Evolutionary conservation across 805 yeast genomes (phyloP).

Genomic region (Metschnikowia baotianmanensis): DNA sequence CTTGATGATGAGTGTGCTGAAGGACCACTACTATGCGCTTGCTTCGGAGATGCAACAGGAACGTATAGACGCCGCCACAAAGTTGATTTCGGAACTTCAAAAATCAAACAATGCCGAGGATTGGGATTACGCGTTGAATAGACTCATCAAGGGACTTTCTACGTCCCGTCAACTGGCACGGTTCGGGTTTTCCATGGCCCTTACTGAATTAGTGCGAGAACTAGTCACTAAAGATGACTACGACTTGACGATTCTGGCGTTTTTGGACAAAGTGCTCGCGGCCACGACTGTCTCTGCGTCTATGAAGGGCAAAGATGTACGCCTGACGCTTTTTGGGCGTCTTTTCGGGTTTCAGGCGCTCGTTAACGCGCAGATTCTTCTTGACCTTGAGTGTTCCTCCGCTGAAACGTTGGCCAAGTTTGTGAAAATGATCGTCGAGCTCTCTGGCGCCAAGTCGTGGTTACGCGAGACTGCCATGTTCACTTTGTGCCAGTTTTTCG

Average conservation of each 20-base stretch:
- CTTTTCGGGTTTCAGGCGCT: constrained; percentile 81
- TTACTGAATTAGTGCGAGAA: constrained; percentile 60
- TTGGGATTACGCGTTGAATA: constrained; percentile 77
- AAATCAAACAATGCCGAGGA: constrained; percentile 47
- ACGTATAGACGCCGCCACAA: constrained; percentile 68
- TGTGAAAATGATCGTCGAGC: constrained; percentile 47
- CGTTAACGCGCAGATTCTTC: constrained; percentile 43
- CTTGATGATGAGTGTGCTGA: constrained; percentile 50
- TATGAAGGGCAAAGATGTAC: constrained; percentile 77
- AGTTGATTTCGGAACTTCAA: constrained; percentile 58
- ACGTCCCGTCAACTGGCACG: constrained; percentile 83
- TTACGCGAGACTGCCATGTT: constrained; percentile 76
- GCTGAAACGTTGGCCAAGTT: constrained; percentile 38
- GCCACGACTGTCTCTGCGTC: constrained; percentile 32
- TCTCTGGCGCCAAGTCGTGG: constrained; percentile 75
- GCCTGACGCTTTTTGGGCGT: constrained; percentile 77
- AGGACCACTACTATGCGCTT: constrained; percentile 72
- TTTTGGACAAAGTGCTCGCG: constrained; percentile 38
- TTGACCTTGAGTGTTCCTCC: constrained; percentile 17
- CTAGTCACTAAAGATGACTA: constrained; percentile 30
- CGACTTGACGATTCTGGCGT: constrained; percentile 32
- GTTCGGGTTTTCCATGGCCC: constrained; percentile 83
- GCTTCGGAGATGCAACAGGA: constrained; percentile 76
- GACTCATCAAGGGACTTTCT: constrained; percentile 77
- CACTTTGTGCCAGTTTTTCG: constrained; percentile 57